Percentiles rank a stretch among this genome's conserved stretches.
These are phyloP conservation scores for Plantago rigida DNA, from an alignment of 305 asterid species.

Conservation along the genomic window DNA sequence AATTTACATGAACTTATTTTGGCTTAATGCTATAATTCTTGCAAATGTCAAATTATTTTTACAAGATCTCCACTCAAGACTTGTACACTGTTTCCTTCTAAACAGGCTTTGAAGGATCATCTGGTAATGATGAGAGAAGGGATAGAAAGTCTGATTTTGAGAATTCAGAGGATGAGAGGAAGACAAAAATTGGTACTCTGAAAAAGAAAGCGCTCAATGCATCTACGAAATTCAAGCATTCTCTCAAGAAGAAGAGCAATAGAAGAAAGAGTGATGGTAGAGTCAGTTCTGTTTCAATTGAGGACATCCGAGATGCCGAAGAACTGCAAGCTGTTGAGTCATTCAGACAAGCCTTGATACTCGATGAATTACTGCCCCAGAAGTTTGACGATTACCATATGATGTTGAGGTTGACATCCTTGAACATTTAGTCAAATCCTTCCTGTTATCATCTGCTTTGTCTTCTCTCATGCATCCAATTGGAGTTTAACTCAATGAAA, in stretches of 20 bases:
- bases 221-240: slow-evolving; percentile 84
- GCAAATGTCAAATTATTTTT: background rate
- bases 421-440: background rate
- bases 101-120: slow-evolving; percentile 89
- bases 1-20: background rate
- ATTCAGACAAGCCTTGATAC: slow-evolving; percentile 70
- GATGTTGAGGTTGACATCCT: slow-evolving; percentile 64
- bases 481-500: slow-evolving; percentile 9
- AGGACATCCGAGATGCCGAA: slow-evolving; percentile 86
- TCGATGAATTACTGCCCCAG: slow-evolving; percentile 77
- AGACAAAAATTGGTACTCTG: slow-evolving; percentile 66
- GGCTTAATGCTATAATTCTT: slow-evolving; percentile 2
- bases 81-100: slow-evolving; percentile 11
- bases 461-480: slow-evolving; percentile 2
- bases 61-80: background rate
- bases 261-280: slow-evolving; percentile 80
- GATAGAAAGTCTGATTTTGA: slow-evolving; percentile 91
- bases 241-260: slow-evolving; percentile 87
- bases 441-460: background rate
- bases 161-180: slow-evolving; percentile 93
- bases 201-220: slow-evolving; percentile 97
- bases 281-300: slow-evolving; percentile 83
- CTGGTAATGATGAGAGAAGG: slow-evolving; percentile 75
- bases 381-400: slow-evolving; percentile 82
- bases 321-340: slow-evolving; percentile 81